Evolutionary conservation across 495 filamentous ascomycete genomes (phyloP).

Genomic region (Hyaloscypha finlandica): DNA sequence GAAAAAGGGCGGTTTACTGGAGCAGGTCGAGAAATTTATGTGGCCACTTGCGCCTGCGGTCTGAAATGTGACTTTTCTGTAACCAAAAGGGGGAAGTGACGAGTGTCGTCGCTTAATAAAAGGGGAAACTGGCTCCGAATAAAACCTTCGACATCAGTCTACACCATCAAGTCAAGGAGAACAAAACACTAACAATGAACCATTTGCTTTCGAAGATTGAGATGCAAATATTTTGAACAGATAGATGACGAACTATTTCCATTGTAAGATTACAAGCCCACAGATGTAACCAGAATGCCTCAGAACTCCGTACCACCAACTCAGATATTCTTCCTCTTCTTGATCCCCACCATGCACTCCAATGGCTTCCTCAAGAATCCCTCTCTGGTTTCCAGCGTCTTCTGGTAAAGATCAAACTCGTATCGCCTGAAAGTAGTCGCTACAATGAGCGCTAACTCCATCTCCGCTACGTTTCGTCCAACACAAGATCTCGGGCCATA

Average conservation of each 20-base stretch:
- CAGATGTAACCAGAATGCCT: neutral
- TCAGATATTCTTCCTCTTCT: constrained; percentile 35
- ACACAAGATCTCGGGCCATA: constrained; percentile 82
- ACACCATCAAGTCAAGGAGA: too few relatives aligned
- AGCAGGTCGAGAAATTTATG: too few relatives aligned
- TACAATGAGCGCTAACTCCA: constrained; percentile 85
- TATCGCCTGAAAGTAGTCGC: constrained; percentile 75
- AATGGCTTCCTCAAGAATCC: constrained; percentile 91
- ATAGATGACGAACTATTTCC: neutral
- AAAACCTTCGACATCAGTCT: too few relatives aligned
- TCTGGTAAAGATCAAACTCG: constrained; percentile 72
- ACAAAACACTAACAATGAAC: too few relatives aligned
- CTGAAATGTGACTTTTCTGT: too few relatives aligned
- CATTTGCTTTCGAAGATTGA: too few relatives aligned
- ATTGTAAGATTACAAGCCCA: neutral
- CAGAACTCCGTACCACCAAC: neutral
- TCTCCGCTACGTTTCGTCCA: constrained; percentile 86
- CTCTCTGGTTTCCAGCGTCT: constrained; percentile 75
- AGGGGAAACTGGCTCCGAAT: too few relatives aligned
- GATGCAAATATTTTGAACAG: neutral
- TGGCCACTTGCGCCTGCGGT: too few relatives aligned
- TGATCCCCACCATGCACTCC: constrained; percentile 70
- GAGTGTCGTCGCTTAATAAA: too few relatives aligned
- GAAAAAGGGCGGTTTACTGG: too few relatives aligned
- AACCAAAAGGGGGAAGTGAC: too few relatives aligned